Evolutionary conservation across 2,329 filamentous ascomycete genomes (phyloP).

Genomic region (Malbranchea cinnamomea): DNA sequence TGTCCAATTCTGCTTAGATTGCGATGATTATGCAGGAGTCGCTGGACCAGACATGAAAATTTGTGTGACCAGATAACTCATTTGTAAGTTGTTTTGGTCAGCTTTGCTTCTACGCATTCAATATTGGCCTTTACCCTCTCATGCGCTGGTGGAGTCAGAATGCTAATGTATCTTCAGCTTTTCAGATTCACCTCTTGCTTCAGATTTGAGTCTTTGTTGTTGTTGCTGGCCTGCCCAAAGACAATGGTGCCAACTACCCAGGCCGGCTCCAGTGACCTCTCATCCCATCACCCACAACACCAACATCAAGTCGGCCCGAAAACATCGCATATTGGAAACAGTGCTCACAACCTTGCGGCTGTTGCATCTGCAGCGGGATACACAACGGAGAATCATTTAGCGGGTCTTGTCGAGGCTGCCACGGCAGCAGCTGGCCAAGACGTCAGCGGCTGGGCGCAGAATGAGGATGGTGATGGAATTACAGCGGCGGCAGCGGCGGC

Average conservation of each 20-base stretch:
- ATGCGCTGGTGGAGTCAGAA: not conserved
- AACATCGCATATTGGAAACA: conserved; percentile 3
- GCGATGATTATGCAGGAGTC: not conserved
- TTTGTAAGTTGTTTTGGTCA: too few species aligned
- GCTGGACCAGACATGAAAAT: not conserved
- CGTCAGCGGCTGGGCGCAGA: conserved; percentile 12
- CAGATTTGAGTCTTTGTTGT: not conserved
- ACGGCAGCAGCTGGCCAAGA: conserved; percentile 27
- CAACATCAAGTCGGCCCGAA: conserved; percentile 5
- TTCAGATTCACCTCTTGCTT: not conserved
- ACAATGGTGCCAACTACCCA: conserved; percentile 6
- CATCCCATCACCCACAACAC: conserved; percentile 4
- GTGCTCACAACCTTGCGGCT: conserved; percentile 3
- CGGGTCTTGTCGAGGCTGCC: conserved; percentile 31
- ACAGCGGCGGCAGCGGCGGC: too few species aligned
- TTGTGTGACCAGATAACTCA: too few species aligned
- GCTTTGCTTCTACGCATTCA: not conserved
- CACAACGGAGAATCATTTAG: conserved; percentile 23
- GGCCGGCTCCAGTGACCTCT: conserved; percentile 4
- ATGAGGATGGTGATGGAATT: conserved; percentile 7
- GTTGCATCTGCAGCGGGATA: conserved; percentile 4
- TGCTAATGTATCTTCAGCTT: not conserved
- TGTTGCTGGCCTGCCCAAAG: not conserved
- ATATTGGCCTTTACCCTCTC: not conserved
- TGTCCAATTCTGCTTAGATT: too few species aligned